Evolutionary conservation across 768 basidiomycete species (phyloP).

Genomic region (Chlorophyllum brunneum): DNA sequence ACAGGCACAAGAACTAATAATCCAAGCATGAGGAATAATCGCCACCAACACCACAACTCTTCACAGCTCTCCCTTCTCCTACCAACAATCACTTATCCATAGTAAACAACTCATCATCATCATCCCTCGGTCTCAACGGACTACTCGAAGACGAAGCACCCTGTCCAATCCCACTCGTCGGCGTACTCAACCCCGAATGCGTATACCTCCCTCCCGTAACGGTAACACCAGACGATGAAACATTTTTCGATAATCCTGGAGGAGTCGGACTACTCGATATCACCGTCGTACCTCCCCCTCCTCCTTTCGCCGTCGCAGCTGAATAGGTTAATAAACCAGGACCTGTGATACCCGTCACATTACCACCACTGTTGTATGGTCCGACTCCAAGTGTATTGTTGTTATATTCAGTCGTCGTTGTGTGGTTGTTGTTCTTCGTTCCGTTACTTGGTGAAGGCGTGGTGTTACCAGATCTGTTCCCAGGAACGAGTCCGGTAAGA

Average conservation of each 20-base stretch:
- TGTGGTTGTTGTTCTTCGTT: background rate
- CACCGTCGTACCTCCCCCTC: background rate
- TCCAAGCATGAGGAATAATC: conserved; percentile 9
- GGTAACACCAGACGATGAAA: conserved; percentile 34
- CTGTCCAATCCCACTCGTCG: conserved; percentile 21
- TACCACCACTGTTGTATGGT: conserved; percentile 17
- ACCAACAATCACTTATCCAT: conserved; percentile 44
- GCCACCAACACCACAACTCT: background rate
- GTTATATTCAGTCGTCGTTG: background rate
- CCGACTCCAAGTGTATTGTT: conserved; percentile 36
- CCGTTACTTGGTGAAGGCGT: conserved; percentile 3
- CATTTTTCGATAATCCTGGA: conserved; percentile 35
- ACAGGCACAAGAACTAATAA: conserved; percentile 1
- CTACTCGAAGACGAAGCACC: conserved; percentile 11
- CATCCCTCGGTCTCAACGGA: conserved; percentile 57
- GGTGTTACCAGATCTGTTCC: conserved; percentile 4
- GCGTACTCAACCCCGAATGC: conserved; percentile 7
- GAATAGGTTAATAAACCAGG: conserved; percentile 42
- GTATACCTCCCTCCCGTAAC: conserved; percentile 26
- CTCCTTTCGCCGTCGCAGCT: conserved; percentile 25
- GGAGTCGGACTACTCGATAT: conserved; percentile 23
- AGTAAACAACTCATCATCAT: conserved; percentile 63
- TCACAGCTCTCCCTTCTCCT: background rate
- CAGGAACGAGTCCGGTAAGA: conserved; percentile 2
- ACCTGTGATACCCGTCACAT: conserved; percentile 28